Evolutionary conservation across 2,329 filamentous ascomycete genomes (phyloP).

Genomic region (Penicillium sp.): DNA sequence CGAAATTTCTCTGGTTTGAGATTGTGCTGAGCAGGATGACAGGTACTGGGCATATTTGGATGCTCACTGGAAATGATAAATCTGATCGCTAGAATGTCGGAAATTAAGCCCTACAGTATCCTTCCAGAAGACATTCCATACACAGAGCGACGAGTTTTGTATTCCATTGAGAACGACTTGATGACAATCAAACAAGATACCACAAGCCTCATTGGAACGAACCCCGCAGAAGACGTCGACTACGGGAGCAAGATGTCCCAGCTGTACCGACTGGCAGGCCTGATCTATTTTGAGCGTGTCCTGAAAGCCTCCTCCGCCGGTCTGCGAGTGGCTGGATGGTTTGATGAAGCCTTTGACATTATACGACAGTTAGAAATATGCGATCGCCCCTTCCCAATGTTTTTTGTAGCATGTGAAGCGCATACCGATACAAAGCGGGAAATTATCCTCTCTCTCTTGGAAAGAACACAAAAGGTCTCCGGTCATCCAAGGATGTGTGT

Average conservation of each 20-base stretch:
- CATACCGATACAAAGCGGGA: neutral
- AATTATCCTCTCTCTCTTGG: neutral
- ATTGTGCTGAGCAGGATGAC: neutral
- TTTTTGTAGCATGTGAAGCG: slow-evolving; percentile 8
- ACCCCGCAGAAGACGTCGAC: neutral
- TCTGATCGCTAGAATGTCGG: neutral
- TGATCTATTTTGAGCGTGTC: neutral
- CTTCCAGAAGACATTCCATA: neutral
- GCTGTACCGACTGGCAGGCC: neutral
- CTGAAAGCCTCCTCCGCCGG: neutral
- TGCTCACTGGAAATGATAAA: neutral
- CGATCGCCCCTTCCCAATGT: slow-evolving; percentile 8
- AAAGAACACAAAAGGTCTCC: neutral
- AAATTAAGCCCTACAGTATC: neutral
- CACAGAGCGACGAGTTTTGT: neutral
- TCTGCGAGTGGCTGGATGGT: neutral
- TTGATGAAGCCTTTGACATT: neutral
- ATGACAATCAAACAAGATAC: neutral
- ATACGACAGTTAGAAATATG: neutral
- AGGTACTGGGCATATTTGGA: neutral
- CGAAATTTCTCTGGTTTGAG: neutral
- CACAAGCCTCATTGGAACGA: neutral
- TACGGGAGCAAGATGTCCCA: neutral
- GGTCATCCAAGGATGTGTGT: neutral
- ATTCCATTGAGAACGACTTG: neutral